These are phyloP conservation scores for Colletotrichum sp. DNA, from an alignment of 2,329 filamentous ascomycete genomes.

Conservation along the genomic window DNA sequence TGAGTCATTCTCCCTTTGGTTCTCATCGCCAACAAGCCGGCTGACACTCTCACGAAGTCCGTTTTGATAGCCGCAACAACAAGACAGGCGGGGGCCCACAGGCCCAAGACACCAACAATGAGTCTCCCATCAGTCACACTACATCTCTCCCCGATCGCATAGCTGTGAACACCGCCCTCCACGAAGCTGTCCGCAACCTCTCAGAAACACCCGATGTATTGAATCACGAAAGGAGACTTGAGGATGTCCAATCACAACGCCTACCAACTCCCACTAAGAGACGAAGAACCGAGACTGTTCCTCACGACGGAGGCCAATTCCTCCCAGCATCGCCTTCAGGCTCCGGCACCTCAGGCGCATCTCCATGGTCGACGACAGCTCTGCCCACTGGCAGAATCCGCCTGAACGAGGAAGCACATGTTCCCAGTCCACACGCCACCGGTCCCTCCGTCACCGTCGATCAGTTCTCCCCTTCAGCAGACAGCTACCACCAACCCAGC, in stretches of 20 bases:
- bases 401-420: neutral
- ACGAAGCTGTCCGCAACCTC: neutral
- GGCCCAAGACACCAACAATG: neutral
- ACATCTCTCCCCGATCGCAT: neutral
- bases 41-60: neutral
- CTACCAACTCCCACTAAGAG: constrained; percentile 1
- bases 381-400: neutral
- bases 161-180: neutral
- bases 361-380: neutral
- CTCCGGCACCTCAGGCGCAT: neutral
- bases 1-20: constrained; percentile 20
- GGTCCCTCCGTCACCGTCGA: neutral
- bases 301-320: neutral
- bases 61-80: constrained; percentile 3
- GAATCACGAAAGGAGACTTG: neutral
- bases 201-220: neutral
- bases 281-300: neutral
- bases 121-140: neutral
- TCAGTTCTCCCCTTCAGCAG: constrained; percentile 4
- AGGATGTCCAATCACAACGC: neutral
- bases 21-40: neutral
- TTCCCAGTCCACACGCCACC: constrained; percentile 8
- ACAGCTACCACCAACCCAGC: neutral
- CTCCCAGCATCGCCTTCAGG: neutral
- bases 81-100: neutral